Evolutionary conservation across 2,329 filamentous ascomycete genomes (phyloP), one percentile per base, ranked within the genome.

Genomic region (Stachybotrys chartarum): DNA sequence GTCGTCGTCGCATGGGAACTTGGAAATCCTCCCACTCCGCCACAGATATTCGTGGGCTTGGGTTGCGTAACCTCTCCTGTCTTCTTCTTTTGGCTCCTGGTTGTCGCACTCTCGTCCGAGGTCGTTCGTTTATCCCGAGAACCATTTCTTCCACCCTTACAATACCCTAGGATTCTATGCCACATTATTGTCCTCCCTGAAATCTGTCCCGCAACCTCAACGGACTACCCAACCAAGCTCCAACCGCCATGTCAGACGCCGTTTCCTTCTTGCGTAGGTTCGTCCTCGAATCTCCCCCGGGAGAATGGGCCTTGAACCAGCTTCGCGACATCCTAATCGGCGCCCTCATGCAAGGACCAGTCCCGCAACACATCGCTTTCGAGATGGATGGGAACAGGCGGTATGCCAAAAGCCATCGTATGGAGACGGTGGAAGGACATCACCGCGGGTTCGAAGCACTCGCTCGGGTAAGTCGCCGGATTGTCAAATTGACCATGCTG

Each of bases 321-420:
- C 74, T 96, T 18, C 85, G 91, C 60, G 90, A 96, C 69, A 77
- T 96, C 52, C 80, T 97, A 59, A 94, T 99, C 63, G 90, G 91
- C 54, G 88, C 92, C 52, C 75, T 97, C 54, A 87, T 87, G 67
- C 93, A 97, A 72, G 94, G 94, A 0, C 91, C 91, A 2, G 87
- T 99, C 55, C 94, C 94, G 10, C 86, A 91, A 66, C 94, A 99
- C 83, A 84, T 99, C 58, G 94, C 94, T n/a, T 99, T 99, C 68
- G 93, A 97, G 64, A 99, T 99, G 94, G 94, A 99, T 70, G 94
- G 94, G 55, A 99, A 99, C 74, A 80, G 94, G 65, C 87, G 94
- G 50, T 99, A 95, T 75, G 94, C 94, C 14, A 83, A 90, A 58
- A 88, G 81, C 59, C 91, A 94, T 74, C 86, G 93, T 60, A 96